Conservation (phyloP, 169 alveolate species). For the Plasmodium yoelii region DNA sequence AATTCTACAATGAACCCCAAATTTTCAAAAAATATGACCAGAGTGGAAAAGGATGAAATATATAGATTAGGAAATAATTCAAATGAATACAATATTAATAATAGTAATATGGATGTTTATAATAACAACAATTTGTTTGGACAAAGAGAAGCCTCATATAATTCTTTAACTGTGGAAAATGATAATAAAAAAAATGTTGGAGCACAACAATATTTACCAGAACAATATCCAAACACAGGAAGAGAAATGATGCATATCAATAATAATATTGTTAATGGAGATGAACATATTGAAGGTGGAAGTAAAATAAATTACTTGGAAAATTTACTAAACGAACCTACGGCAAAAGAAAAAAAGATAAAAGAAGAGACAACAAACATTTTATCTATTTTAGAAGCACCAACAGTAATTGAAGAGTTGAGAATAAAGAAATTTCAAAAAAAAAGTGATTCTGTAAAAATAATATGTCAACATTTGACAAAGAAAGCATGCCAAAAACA, state of each 20-base stretch:
- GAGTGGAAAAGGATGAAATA: neutral
- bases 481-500: constrained; percentile 80
- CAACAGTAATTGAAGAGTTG: constrained; percentile 79
- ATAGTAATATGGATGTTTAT: neutral
- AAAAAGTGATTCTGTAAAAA: constrained; percentile 77
- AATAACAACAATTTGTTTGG: neutral
- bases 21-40: constrained; percentile 4
- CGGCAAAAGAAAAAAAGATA: constrained; percentile 71
- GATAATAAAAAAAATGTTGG: neutral
- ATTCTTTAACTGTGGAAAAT: neutral
- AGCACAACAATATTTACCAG: neutral
- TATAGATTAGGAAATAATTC: neutral
- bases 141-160: neutral
- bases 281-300: neutral
- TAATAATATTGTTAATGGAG: neutral
- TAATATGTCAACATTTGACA: constrained; percentile 82
- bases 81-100: neutral
- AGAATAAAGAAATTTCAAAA: constrained; percentile 77
- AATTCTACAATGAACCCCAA: neutral
- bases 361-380: constrained; percentile 76
- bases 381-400: constrained; percentile 75
- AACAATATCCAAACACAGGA: constrained; percentile 13
- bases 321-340: constrained; percentile 59
- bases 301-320: constrained; percentile 59
- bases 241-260: constrained; percentile 19